Evolutionary conservation across 164 flowering plant genomes (phyloP), one percentile per base, ranked within the genome.

Genomic region (Piper betle): DNA sequence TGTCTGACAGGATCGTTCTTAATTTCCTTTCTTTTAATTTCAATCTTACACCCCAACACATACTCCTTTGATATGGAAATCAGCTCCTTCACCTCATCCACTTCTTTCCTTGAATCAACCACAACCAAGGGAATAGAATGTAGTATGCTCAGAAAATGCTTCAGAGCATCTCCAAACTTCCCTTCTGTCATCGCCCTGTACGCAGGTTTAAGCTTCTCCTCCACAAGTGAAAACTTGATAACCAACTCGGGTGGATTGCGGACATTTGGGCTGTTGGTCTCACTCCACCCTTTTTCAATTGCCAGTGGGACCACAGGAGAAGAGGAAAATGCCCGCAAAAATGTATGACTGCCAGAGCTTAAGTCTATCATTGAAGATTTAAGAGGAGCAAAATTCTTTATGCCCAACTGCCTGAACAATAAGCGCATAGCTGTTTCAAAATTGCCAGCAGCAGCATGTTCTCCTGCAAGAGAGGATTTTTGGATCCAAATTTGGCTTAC

Each of bases 391-490:
- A 91, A 91, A 63, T 86, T 91, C 52, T 64, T 75, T 12, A 91
- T 78, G 18, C 90, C 90, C 66, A 84, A 63, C 63, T 84, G 90
- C 48, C 90, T 77, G 76, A 63, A 76, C 66, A 84, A 71, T 62
- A 84, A 67, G 52, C 84, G 80, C 87, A 81, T 79, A 8, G 87
- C 85, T 48, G 87, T 82, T 43, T 84, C 90, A 43, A 87, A 90
- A 65, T 86, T 81, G 37, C 96, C 97, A 59, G 94, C 94, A 52
- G 97, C 97, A 38, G 94, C 97, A 74, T 91, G 97, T 62, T 88
- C 97, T 37, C 90, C 90, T 50, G 96, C 92, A 68, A 91, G 86
- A 58, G 94, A 86, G 4, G 96, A 91, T 58, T 67, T 79, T 73
- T 86, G 96, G 39, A 63, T 76, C 97, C 97, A 91, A 52, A 86